Evolutionary conservation across 1,284 basidiomycete species (phyloP).

Genomic region (Irpex lacteus): DNA sequence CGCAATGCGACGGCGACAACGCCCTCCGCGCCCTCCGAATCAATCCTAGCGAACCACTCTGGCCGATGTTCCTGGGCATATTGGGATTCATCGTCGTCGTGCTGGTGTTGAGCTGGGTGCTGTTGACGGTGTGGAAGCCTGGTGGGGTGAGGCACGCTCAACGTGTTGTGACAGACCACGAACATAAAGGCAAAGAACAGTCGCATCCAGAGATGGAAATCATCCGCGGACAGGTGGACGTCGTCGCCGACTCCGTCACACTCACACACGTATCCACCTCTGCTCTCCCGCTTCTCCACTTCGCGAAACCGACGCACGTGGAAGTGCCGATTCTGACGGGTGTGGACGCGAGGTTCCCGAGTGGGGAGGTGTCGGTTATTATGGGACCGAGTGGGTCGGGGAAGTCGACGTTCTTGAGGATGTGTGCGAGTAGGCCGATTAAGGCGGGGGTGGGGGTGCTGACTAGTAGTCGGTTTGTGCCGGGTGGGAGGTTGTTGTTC

Average conservation of each 20-base stretch:
- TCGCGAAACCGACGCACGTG: neutral
- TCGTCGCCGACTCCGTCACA: conserved; percentile 4
- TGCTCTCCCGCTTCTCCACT: neutral
- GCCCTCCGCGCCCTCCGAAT: conserved; percentile 12
- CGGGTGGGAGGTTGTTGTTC: conserved; percentile 6
- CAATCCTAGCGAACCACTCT: conserved; percentile 9
- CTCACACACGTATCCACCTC: conserved; percentile 4
- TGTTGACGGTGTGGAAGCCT: conserved; percentile 12
- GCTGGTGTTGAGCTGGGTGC: conserved; percentile 2
- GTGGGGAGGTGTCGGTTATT: conserved; percentile 14
- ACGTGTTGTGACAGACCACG: neutral
- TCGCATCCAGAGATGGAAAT: conserved; percentile 9
- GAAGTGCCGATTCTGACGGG: conserved; percentile 11
- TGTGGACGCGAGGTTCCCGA: conserved; percentile 10
- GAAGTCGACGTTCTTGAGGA: conserved; percentile 15
- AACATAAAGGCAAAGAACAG: conserved; percentile 10
- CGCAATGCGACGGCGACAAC: conserved; percentile 11
- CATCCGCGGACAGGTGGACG: conserved; percentile 10
- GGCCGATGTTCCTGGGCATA: conserved; percentile 14
- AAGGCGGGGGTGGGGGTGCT: neutral
- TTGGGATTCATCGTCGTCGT: conserved; percentile 11
- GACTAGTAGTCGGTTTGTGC: conserved; percentile 5
- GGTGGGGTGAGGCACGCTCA: conserved; percentile 10
- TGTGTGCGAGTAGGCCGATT: conserved; percentile 12
- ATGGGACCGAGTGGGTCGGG: conserved; percentile 16